Evolutionary conservation across 169 alveolate genomes (phyloP).

Genomic region (Neospora caninum): DNA sequence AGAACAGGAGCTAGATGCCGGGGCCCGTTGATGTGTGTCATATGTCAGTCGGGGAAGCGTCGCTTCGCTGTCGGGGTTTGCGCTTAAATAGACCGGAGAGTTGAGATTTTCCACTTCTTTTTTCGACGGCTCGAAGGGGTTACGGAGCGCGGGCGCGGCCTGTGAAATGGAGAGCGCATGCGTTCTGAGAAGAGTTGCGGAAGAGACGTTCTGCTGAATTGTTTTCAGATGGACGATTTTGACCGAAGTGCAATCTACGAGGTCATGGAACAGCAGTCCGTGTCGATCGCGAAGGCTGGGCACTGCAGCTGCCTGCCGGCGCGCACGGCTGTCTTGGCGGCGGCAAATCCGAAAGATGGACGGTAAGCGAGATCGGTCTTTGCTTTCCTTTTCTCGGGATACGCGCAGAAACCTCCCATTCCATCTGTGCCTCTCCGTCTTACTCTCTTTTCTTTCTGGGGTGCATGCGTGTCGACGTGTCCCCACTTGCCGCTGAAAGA

Average conservation of each 20-base stretch:
- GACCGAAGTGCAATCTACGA: conserved; percentile 98
- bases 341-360: conserved; percentile 97
- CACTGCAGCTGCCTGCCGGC: conserved; percentile 77
- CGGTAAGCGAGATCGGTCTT: conserved; percentile 71
- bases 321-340: conserved; percentile 98
- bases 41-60: too few relatives aligned
- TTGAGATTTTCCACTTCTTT: too few relatives aligned
- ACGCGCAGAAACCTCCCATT: neutral
- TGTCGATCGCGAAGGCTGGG: conserved; percentile 99
- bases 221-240: conserved; percentile 93
- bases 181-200: neutral
- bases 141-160: neutral
- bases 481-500: too few relatives aligned
- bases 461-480: too few relatives aligned
- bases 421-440: neutral
- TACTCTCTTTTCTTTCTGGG: too few relatives aligned
- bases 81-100: too few relatives aligned
- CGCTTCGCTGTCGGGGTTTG: too few relatives aligned
- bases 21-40: too few relatives aligned
- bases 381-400: neutral
- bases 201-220: conserved; percentile 28
- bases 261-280: conserved; percentile 99
- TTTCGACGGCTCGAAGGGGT: too few relatives aligned
- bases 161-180: neutral
- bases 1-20: too few relatives aligned